Base-by-base conservation (phyloP, 148 eudicot species). In the Limonium bicolor region DNA sequence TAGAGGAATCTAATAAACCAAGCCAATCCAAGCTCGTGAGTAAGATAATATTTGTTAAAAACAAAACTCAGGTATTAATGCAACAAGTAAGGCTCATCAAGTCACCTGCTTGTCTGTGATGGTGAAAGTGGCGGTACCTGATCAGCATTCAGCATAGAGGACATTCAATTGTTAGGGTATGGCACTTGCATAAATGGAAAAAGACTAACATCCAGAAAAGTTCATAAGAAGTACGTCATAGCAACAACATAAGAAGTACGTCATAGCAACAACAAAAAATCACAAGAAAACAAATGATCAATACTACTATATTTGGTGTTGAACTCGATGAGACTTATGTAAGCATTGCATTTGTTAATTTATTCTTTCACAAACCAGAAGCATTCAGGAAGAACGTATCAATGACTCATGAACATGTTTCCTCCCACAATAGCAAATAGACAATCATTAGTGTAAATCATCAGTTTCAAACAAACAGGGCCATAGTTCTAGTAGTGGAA, bases 61-160 rank as follows among this genome's bases (percentile, higher is more conserved):
- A 25, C 18, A 19, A 13, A 22, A 22, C 18, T n/a, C 7, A 29
- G 12, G 18, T 4, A 42, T 6, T 22, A 25, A 5, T 24, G 8
- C 28, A 56, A 28, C 28, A 51, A 7, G 49, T 4, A 29, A 42
- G 22, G 33, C 20, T 24, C 14, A 21, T 42, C 21, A 21, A 6
- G 18, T 54, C 56, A 80, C 97, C 93, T 72, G 95, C 34, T 53
- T 70, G 67, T 90, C 97, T 27, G 63, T 70, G 29, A 84, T 66
- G 27, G 92, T 77, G 70, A 90, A 68, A 41, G 58, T 66, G 17
- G 79, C 95, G 60, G 82, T 80, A 55, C 95, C 95, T 85, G 65
- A 55, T 14, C 17, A 27, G 37, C 37, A 46, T 39, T 25, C 33
- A 31, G 31, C 27, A 49, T 9, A 18, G 18, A 31, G 14, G n/a